Evolutionary conservation across 202 grass and related monocot genomes (phyloP).

Genomic region (Setaria italica): DNA sequence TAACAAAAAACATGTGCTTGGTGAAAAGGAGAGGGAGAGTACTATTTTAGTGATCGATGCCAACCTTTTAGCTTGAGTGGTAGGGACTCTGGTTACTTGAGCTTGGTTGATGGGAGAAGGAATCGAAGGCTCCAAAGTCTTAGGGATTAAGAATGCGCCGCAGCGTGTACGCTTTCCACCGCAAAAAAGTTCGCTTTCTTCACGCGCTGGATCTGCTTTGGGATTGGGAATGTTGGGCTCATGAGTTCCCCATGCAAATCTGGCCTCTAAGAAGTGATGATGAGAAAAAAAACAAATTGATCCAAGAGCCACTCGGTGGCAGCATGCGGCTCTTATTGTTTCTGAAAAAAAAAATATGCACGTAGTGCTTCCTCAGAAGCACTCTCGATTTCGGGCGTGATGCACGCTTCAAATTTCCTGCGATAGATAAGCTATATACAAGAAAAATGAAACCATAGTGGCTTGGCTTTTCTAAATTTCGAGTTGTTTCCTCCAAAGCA

Average conservation of each 20-base stretch:
- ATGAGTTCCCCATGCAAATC: background rate
- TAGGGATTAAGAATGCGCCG: conserved; percentile 38
- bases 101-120: background rate
- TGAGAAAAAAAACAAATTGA: background rate
- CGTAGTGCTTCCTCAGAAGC: background rate
- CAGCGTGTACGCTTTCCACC: conserved; percentile 21
- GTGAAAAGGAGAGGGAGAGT: background rate
- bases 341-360: background rate
- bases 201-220: background rate
- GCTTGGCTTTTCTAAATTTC: background rate
- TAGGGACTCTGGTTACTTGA: conserved; percentile 8
- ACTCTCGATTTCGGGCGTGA: background rate
- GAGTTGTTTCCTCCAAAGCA: background rate
- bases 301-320: background rate
- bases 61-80: conserved; percentile 23
- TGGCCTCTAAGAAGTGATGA: background rate
- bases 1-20: background rate
- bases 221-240: no score
- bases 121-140: conserved; percentile 9
- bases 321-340: background rate
- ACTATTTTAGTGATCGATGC: background rate
- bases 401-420: background rate
- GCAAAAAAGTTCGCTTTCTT: conserved; percentile 41
- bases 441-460: background rate
- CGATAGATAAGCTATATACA: background rate